Conservation (phyloP, 2,329 filamentous ascomycete genomes). For the Cytospora chrysosperma region DNA sequence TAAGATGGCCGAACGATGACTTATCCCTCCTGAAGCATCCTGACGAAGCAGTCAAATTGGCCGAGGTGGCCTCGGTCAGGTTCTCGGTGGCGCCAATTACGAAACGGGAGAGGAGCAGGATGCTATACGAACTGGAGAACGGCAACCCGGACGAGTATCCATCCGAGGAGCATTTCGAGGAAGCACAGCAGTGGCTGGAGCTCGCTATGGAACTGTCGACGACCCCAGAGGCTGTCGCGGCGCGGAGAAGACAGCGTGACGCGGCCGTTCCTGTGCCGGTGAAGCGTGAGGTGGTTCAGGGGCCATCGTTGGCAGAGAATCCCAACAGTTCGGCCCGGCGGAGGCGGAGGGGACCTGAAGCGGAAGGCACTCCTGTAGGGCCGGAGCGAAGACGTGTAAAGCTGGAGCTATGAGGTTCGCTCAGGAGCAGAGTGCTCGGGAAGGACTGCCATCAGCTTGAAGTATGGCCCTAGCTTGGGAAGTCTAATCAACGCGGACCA, state of each 20-base stretch:
- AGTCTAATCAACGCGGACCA: too few relatives aligned
- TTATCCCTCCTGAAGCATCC: background rate
- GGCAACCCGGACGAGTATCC: background rate
- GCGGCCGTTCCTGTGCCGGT: background rate
- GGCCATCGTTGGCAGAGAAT: background rate
- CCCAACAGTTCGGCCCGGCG: background rate
- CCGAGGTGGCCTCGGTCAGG: background rate
- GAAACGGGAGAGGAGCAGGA: background rate
- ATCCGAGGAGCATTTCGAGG: background rate
- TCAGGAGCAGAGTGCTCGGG: too few relatives aligned
- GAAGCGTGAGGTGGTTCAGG: background rate
- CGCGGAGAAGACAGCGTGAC: background rate
- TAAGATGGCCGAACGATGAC: background rate
- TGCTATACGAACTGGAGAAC: background rate
- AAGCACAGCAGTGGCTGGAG: background rate
- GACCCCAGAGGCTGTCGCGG: background rate
- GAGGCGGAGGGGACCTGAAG: background rate
- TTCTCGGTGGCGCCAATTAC: background rate
- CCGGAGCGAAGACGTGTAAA: background rate
- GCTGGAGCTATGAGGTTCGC: background rate
- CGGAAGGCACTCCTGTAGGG: background rate
- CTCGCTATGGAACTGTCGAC: background rate
- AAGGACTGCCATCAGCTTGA: too few relatives aligned
- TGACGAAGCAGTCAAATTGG: background rate
- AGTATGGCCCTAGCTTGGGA: too few relatives aligned